These are phyloP conservation scores for Kluyveromyces aestuarii DNA, from an alignment of 805 yeast genomes.

Conservation along the genomic window DNA sequence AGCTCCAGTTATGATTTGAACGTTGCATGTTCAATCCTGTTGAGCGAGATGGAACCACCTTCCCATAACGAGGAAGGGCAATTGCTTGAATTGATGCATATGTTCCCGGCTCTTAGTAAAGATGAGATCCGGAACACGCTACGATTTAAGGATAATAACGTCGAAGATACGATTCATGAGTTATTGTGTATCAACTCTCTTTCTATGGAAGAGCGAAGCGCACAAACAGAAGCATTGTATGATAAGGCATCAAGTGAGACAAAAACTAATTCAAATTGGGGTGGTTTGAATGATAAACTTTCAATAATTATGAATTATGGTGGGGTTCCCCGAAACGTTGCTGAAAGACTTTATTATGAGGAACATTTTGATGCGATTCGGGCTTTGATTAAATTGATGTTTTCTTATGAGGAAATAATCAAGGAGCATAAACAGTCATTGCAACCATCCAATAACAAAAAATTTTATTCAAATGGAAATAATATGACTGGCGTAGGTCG, in stretches of 20 bases:
- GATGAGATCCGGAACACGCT: slow-evolving; percentile 25
- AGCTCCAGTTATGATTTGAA: slow-evolving; percentile 15
- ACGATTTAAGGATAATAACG: slow-evolving; percentile 26
- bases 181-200: slow-evolving; percentile 14
- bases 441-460: slow-evolving; percentile 1
- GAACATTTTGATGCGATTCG: slow-evolving; percentile 22
- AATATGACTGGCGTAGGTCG: slow-evolving; percentile 22
- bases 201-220: slow-evolving; percentile 9
- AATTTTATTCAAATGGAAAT: too few relatives aligned
- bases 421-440: not conserved
- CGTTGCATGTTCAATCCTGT: slow-evolving; percentile 16
- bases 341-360: slow-evolving; percentile 21
- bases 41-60: slow-evolving; percentile 12
- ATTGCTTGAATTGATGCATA: slow-evolving; percentile 25
- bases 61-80: slow-evolving; percentile 2
- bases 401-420: slow-evolving; percentile 6
- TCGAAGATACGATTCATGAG: slow-evolving; percentile 12
- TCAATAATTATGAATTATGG: slow-evolving; percentile 15
- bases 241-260: not conserved
- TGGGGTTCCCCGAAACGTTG: slow-evolving; percentile 11
- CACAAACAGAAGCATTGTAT: slow-evolving; percentile 6
- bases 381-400: slow-evolving; percentile 33
- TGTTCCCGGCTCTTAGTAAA: slow-evolving; percentile 38
- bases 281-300: slow-evolving; percentile 14
- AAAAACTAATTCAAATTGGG: not conserved